Percentiles rank a stretch among this genome's conserved stretches.
Evolutionary conservation across 495 filamentous ascomycete genomes (phyloP).

Genomic region (Podospora tetraspora): DNA sequence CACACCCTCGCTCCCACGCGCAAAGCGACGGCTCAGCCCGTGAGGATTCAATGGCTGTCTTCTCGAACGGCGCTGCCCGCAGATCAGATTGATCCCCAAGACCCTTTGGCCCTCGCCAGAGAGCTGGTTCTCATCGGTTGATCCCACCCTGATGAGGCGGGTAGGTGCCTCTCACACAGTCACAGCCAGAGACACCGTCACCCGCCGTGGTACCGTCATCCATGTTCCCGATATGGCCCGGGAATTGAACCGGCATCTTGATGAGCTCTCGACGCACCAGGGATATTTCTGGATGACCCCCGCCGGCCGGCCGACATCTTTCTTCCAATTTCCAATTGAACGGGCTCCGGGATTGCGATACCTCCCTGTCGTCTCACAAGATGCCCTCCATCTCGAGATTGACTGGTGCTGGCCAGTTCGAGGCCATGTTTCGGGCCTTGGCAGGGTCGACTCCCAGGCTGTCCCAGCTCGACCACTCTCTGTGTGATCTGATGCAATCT

Average conservation of each 20-base stretch:
- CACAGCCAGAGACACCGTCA: neutral
- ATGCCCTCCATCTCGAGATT: neutral
- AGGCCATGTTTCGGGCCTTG: neutral
- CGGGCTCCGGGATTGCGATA: neutral
- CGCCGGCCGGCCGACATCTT: neutral
- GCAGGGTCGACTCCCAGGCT: neutral
- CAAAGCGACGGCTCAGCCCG: neutral
- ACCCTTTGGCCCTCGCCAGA: neutral
- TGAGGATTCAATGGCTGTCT: neutral
- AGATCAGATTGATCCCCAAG: neutral
- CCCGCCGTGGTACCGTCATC: neutral
- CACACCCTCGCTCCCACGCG: neutral
- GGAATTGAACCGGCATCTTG: neutral
- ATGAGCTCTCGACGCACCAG: neutral
- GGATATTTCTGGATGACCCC: neutral
- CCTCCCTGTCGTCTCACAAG: neutral
- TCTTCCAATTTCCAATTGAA: neutral
- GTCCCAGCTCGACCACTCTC: neutral
- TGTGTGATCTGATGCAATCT: neutral
- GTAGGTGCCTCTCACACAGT: neutral
- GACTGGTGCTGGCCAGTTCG: neutral
- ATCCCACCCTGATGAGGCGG: neutral
- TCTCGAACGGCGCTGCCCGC: neutral
- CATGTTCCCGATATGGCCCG: neutral
- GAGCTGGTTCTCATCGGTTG: neutral